Evolutionary conservation across 805 yeast genomes (phyloP).

Genomic region (Alloascoidea hylecoeti): DNA sequence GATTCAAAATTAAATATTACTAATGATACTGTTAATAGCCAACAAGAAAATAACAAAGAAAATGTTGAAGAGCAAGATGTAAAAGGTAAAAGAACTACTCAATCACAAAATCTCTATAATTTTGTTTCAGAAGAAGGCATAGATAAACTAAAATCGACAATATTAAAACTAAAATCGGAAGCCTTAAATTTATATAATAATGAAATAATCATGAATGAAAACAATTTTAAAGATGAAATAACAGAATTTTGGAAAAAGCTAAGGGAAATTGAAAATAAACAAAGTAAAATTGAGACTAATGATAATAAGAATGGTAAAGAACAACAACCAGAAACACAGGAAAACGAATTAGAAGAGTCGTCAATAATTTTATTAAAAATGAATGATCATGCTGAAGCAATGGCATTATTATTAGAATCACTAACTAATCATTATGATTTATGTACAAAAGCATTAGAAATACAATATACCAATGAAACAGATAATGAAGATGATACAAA

Average conservation of each 20-base stretch:
- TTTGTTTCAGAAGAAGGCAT: constrained; percentile 30
- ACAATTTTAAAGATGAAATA: constrained; percentile 15
- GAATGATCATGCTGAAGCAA: constrained; percentile 40
- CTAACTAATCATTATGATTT: constrained; percentile 78
- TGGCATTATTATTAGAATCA: constrained; percentile 56
- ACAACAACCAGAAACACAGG: constrained; percentile 13
- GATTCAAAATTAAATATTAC: constrained; percentile 7
- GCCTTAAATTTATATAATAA: no score
- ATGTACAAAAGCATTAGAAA: constrained; percentile 34
- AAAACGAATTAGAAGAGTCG: constrained; percentile 8
- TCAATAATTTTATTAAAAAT: constrained; percentile 3
- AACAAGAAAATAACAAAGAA: no score
- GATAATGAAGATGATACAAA: constrained; percentile 16
- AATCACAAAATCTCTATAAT: no score
- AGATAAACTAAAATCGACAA: constrained; percentile 16
- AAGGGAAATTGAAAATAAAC: constrained; percentile 12
- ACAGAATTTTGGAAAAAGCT: constrained; percentile 18
- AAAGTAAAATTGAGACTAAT: constrained; percentile 11
- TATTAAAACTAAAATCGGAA: constrained; percentile 18
- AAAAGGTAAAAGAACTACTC: no score
- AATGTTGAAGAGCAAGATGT: no score
- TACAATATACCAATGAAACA: constrained; percentile 19
- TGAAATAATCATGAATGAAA: no score
- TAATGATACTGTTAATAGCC: constrained; percentile 3
- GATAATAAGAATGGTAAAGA: constrained; percentile 11